phyloP scores from a whole-genome alignment of 345 rosid species.

The Mercurialis annua region DNA sequence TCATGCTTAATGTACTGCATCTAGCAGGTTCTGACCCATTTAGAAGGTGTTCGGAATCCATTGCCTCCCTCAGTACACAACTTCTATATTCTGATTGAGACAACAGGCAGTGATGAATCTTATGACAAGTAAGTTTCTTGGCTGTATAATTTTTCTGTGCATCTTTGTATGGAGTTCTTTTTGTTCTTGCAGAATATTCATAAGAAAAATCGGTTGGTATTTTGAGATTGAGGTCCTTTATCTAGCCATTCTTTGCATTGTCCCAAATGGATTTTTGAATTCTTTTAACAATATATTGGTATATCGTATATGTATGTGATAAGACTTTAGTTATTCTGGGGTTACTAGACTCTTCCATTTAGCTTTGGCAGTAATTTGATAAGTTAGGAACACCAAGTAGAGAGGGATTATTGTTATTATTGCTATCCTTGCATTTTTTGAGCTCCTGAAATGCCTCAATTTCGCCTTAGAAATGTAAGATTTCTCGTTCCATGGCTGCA shows the following conservation, averaged over 20 bases:
- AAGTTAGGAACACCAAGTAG: background rate
- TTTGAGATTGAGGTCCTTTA: conserved; percentile 5
- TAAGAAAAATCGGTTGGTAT: background rate
- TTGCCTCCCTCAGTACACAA: conserved; percentile 62
- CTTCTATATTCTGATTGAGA: conserved; percentile 87
- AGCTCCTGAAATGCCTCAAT: background rate
- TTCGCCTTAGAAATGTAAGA: background rate
- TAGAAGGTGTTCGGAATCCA: conserved; percentile 89
- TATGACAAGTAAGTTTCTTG: conserved; percentile 48
- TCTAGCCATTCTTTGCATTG: background rate
- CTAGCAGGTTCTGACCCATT: conserved; percentile 61
- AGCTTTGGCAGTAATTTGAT: background rate
- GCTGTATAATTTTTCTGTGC: background rate
- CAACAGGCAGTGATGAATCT: conserved; percentile 75
- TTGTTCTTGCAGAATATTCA: background rate
- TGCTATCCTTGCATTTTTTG: background rate
- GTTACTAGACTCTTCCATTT: background rate
- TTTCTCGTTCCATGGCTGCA: background rate
- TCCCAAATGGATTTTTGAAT: background rate
- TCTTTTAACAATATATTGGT: background rate
- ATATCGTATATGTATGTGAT: background rate
- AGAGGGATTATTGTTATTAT: background rate
- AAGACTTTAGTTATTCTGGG: background rate
- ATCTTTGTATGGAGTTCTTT: background rate
- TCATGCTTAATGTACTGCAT: conserved; percentile 3